Base-by-base conservation (phyloP, 1,139 yeast species). In the Debaryomycetaceae sp. region DNA sequence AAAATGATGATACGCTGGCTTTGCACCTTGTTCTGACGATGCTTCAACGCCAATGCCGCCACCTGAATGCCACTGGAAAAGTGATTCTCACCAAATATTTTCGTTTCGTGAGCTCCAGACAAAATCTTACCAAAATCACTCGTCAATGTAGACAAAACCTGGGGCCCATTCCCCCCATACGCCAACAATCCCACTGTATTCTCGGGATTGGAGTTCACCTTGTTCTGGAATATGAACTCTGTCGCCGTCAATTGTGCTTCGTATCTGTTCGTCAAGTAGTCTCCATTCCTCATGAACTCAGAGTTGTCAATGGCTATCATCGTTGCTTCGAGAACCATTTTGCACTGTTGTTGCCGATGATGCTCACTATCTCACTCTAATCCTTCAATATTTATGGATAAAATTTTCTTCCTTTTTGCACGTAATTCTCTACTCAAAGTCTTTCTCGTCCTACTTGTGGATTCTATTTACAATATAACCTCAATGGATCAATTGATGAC, bases 191-290 rank as follows among this genome's bases (percentile, higher is more conserved):
- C 98, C 18, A 92, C 96, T 0, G 96, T 86, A 60, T 82, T 88
- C 61, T 92, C 98, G 3, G 98, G 97, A 62, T 92, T 92, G 40
- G 92, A 73, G 58, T 85, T 83, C 47, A 88, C 79, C 63, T 92
- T 91, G 49, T 87, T 81, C 49, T 86, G 87, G 70, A 92, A 94
- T 38, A 94, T 79, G 52, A 83, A 75, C 56, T 89, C 95, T 17
- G 92, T 89, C n/a, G 97, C 83, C 46, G 94, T 95, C 47, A 86
- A 73, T 63, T 94, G 97, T 1, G 98, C 97, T 46, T 86, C 95
- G 59, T 84, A 91, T 55, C 98, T 78, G 17, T 94, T 83, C 22
- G 95, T 82, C 36, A 88, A 75, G 58, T 83, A 94, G 63, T 94
- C 98, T 32, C 98, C 98, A 60, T 92, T 92, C 56, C 98, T 78